phyloP scores from a whole-genome alignment of 495 filamentous ascomycete species.

The Acidiella bohemica region DNA sequence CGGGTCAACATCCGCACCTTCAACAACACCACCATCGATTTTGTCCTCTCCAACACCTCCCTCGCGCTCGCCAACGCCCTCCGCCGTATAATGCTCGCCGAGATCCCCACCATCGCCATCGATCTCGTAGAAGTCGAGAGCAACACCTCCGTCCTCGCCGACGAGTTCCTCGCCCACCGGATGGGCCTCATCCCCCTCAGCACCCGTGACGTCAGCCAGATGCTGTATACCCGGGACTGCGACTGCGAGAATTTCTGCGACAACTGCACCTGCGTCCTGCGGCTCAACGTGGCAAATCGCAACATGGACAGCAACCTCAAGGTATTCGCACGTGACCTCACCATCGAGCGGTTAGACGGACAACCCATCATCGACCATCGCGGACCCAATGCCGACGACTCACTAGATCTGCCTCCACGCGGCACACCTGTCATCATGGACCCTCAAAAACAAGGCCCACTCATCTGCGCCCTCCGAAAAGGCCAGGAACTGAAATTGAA shows the following conservation, averaged over 20 bases:
- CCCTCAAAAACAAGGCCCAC: slow-evolving; percentile 57
- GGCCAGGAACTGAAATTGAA: slow-evolving; percentile 78
- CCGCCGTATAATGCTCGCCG: slow-evolving; percentile 81
- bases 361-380: slow-evolving; percentile 54
- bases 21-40: slow-evolving; percentile 58
- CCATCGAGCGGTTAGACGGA: slow-evolving; percentile 32
- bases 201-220: slow-evolving; percentile 67
- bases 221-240: slow-evolving; percentile 88
- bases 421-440: slow-evolving; percentile 82
- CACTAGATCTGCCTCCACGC: slow-evolving; percentile 44
- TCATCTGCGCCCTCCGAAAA: slow-evolving; percentile 79
- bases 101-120: slow-evolving; percentile 90
- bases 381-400: not conserved
- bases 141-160: slow-evolving; percentile 87
- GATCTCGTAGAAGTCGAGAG: slow-evolving; percentile 84
- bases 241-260: slow-evolving; percentile 90
- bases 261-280: slow-evolving; percentile 70
- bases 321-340: slow-evolving; percentile 77
- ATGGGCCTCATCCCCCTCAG: slow-evolving; percentile 83
- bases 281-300: slow-evolving; percentile 51
- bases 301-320: slow-evolving; percentile 42
- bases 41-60: slow-evolving; percentile 65
- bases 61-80: slow-evolving; percentile 89
- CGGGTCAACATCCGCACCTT: slow-evolving; percentile 29
- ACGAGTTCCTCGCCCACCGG: slow-evolving; percentile 90